Percentiles rank a stretch among this genome's conserved stretches.
Evolutionary conservation across 2,329 filamentous ascomycete genomes (phyloP).

Genomic region (Beauveria scarabaeidicola): DNA sequence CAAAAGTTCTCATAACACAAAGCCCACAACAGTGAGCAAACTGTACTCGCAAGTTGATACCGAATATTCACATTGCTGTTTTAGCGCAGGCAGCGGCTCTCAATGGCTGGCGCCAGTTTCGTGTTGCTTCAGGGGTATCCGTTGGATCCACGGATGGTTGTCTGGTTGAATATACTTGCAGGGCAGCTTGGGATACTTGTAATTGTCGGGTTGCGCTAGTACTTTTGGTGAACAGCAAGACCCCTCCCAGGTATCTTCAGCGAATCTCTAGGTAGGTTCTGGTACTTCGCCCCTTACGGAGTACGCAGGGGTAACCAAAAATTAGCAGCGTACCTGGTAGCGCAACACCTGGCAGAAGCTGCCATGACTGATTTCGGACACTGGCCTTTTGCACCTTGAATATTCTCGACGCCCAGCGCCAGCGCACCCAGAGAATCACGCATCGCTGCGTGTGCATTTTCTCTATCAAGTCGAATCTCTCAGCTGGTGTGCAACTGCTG

Average conservation of each 20-base stretch:
- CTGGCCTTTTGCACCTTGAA: background rate
- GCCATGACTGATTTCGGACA: conserved; percentile 9
- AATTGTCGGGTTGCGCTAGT: background rate
- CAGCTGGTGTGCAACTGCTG: background rate
- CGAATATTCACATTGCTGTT: background rate
- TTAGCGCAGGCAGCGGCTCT: background rate
- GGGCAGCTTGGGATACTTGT: background rate
- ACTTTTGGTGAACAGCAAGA: background rate
- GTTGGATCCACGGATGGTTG: background rate
- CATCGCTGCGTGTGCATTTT: background rate
- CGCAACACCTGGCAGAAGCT: conserved; percentile 9
- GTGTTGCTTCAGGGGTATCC: conserved; percentile 8
- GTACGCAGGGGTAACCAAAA: background rate
- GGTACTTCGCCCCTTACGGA: too few relatives aligned
- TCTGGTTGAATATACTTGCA: background rate
- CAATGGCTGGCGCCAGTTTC: conserved; percentile 5
- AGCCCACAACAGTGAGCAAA: background rate
- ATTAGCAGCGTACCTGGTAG: conserved; percentile 1
- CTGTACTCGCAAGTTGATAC: background rate
- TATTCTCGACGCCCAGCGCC: conserved; percentile 3
- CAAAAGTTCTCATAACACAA: background rate
- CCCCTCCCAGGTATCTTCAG: background rate
- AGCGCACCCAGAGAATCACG: background rate
- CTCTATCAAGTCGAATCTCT: background rate
- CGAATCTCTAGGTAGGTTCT: background rate